phyloP scores from a whole-genome alignment of 768 basidiomycete genomes.

The Lyophyllum shimeji region DNA sequence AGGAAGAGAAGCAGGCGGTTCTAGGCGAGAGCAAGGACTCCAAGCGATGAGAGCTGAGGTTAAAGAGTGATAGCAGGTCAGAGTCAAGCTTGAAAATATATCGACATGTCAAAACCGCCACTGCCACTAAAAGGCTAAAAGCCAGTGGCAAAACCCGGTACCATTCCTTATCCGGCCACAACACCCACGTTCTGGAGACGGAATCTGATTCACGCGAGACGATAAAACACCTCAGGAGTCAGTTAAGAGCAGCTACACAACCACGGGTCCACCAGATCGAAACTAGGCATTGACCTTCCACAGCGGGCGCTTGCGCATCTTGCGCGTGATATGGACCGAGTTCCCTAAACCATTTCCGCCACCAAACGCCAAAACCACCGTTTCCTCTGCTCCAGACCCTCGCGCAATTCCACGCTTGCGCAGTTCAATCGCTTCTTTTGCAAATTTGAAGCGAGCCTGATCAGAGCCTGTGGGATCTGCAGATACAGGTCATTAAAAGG shows the following conservation, averaged over 20 bases:
- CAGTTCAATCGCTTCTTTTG: conserved; percentile 84
- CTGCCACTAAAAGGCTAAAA: conserved; percentile 39
- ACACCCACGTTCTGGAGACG: conserved; percentile 31
- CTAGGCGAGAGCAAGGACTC: background rate
- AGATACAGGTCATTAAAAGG: conserved; percentile 20
- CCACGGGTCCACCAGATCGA: background rate
- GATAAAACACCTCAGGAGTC: background rate
- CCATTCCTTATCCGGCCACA: conserved; percentile 23
- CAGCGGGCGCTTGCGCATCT: conserved; percentile 80
- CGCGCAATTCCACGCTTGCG: conserved; percentile 78
- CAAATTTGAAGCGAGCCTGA: conserved; percentile 88
- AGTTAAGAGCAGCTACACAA: background rate
- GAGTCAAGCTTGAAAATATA: conserved; percentile 6
- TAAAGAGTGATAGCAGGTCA: conserved; percentile 8
- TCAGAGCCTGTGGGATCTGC: conserved; percentile 57
- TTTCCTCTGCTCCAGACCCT: conserved; percentile 76
- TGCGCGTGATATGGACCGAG: conserved; percentile 85
- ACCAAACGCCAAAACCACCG: conserved; percentile 90
- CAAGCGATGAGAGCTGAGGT: conserved; percentile 4
- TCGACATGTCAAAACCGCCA: conserved; percentile 39
- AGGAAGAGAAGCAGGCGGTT: conserved; percentile 35
- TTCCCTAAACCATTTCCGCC: conserved; percentile 66
- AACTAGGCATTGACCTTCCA: conserved; percentile 77
- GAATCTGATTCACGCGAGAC: conserved; percentile 12
- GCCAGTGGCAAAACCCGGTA: conserved; percentile 34